A percentile compares a stretch with the other conserved stretches of the same genome.
phyloP scores from a whole-genome alignment of 768 basidiomycete species.

The Pisolithus orientalis region DNA sequence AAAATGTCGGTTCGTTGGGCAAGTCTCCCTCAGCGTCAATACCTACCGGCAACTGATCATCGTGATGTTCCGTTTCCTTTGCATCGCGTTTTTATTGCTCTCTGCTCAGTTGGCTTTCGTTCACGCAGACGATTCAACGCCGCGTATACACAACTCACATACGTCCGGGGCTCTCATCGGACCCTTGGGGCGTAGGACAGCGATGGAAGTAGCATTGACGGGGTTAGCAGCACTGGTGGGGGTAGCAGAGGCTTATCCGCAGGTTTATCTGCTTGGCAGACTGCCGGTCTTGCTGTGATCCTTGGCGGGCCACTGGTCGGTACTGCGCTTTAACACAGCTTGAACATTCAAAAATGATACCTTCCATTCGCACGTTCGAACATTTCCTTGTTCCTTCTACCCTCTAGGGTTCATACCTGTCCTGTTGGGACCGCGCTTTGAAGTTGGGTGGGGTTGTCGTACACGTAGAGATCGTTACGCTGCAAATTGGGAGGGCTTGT shows the following conservation, averaged over 20 bases:
- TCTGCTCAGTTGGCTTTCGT: slow-evolving; percentile 6
- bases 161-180: slow-evolving; percentile 1
- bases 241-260: slow-evolving; percentile 3
- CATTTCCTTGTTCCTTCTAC: no score
- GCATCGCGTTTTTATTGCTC: slow-evolving; percentile 2
- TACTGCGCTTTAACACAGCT: not conserved
- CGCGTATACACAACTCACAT: slow-evolving; percentile 4
- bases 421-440: no score
- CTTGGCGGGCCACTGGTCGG: slow-evolving; percentile 3
- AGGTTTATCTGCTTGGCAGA: not conserved
- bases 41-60: not conserved
- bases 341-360: not conserved
- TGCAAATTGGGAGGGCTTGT: no score
- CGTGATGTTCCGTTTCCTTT: slow-evolving; percentile 12
- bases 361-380: not conserved
- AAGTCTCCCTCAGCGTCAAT: not conserved
- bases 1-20: not conserved
- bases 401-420: no score
- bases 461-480: no score
- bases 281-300: slow-evolving; percentile 4
- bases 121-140: not conserved
- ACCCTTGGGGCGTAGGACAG: slow-evolving; percentile 8
- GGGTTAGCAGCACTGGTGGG: no score
- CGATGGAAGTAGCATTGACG: no score
- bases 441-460: no score